A percentile compares a stretch with the other conserved stretches of the same genome.
phyloP scores from a whole-genome alignment of 2,329 filamentous ascomycete genomes.

The Amesomyces nigricolor region DNA sequence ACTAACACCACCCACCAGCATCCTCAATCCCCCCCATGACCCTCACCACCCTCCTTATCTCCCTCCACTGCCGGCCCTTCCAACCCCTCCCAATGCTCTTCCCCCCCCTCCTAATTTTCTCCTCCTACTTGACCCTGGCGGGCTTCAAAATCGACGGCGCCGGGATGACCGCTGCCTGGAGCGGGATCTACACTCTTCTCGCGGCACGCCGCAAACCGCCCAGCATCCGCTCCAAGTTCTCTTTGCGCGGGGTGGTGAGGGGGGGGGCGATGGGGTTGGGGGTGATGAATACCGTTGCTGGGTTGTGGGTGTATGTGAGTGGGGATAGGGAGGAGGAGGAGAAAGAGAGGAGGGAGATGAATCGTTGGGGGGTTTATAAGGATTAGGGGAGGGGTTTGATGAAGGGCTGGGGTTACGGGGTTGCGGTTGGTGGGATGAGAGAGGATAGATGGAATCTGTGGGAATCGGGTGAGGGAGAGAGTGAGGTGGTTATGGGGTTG shows the following conservation, averaged over 20 bases:
- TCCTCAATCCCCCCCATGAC: constrained; percentile 50
- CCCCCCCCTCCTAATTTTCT: constrained; percentile 49
- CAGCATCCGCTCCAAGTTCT: constrained; percentile 35
- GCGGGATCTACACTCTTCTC: constrained; percentile 52
- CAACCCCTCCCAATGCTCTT: constrained; percentile 46
- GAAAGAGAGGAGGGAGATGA: constrained; percentile 42
- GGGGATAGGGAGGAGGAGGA: constrained; percentile 48
- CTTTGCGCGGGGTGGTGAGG: constrained; percentile 46
- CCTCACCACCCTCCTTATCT: constrained; percentile 51
- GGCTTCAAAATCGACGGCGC: constrained; percentile 54
- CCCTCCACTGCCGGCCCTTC: constrained; percentile 51
- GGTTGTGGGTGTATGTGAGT: constrained; percentile 47
- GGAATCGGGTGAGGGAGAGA: background rate
- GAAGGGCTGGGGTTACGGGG: too few species aligned
- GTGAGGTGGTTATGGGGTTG: background rate
- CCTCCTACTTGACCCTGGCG: constrained; percentile 54
- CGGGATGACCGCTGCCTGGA: constrained; percentile 51
- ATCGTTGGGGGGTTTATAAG: constrained; percentile 44
- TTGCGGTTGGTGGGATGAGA: too few species aligned
- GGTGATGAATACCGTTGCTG: constrained; percentile 43
- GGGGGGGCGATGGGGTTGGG: constrained; percentile 47
- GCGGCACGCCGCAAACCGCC: constrained; percentile 40
- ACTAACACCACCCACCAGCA: constrained; percentile 40
- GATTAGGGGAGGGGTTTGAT: constrained; percentile 10
- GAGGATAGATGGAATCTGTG: too few species aligned